A percentile compares a stretch with the other conserved stretches of the same genome.
These are phyloP conservation scores for Marasmius fiardii DNA, from an alignment of 1,284 basidiomycete genomes.

Conservation along the genomic window DNA sequence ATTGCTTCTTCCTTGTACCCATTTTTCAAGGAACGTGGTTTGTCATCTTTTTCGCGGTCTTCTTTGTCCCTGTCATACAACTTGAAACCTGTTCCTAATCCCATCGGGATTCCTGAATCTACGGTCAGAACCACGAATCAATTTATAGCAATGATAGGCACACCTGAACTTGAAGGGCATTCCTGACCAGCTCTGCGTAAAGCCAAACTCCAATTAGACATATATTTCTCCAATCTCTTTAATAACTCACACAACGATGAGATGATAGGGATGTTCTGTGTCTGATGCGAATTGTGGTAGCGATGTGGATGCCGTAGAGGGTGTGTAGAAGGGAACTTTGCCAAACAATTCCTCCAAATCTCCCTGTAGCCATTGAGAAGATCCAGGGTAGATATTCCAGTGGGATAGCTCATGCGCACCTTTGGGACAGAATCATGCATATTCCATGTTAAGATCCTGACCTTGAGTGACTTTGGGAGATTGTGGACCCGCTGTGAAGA, in stretches of 20 bases:
- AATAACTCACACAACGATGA: conserved; percentile 66
- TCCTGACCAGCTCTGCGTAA: conserved; percentile 73
- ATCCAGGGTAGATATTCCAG: background rate
- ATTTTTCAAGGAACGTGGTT: conserved; percentile 31
- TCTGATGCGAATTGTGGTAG: conserved; percentile 53
- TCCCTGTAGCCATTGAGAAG: conserved; percentile 36
- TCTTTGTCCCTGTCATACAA: conserved; percentile 41
- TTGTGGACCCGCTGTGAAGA: conserved; percentile 9
- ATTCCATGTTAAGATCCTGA: conserved; percentile 58
- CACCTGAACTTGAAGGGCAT: conserved; percentile 71
- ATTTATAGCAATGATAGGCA: conserved; percentile 10
- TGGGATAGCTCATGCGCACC: conserved; percentile 32
- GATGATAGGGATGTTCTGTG: conserved; percentile 71
- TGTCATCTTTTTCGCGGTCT: conserved; percentile 33
- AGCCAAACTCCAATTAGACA: conserved; percentile 10
- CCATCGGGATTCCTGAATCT: conserved; percentile 64
- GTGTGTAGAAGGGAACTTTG: conserved; percentile 50
- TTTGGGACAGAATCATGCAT: conserved; percentile 79
- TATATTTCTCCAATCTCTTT: conserved; percentile 8
- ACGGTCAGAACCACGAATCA: background rate
- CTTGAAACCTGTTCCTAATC: conserved; percentile 73
- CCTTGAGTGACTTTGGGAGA: conserved; percentile 33
- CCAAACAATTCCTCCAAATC: conserved; percentile 76
- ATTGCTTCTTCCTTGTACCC: conserved; percentile 32
- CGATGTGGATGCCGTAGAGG: conserved; percentile 23